Conservation (phyloP, 352 stramenopile genomes). For the Pythium sukuiense region DNA sequence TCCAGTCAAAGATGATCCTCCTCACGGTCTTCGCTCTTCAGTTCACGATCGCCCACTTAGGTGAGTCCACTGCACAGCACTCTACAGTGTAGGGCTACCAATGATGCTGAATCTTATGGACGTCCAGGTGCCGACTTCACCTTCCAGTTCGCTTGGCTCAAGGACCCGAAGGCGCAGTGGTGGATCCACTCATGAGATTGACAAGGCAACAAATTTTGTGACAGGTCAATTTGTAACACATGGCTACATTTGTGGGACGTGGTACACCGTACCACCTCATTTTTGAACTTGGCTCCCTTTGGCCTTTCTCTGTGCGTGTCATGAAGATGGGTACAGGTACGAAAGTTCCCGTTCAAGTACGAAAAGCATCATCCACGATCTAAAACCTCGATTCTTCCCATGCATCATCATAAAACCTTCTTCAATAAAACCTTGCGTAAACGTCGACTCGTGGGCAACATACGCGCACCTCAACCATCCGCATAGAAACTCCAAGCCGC, state of each 20-base stretch:
- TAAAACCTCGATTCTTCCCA: slow-evolving; percentile 10
- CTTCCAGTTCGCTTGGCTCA: slow-evolving; percentile 26
- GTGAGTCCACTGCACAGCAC: slow-evolving; percentile 3
- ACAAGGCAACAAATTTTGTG: not conserved
- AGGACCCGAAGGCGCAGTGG: slow-evolving; percentile 11
- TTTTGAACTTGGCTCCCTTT: not conserved
- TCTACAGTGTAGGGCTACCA: not conserved
- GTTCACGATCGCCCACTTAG: slow-evolving; percentile 23
- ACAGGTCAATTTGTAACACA: slow-evolving; percentile 1
- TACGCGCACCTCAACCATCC: slow-evolving; percentile 8
- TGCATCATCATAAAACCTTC: slow-evolving; percentile 15
- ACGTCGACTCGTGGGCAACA: not conserved
- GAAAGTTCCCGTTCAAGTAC: slow-evolving; percentile 25
- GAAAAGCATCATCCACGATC: slow-evolving; percentile 8
- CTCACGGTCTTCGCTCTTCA: slow-evolving; percentile 30
- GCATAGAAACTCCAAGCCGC: slow-evolving; percentile 7
- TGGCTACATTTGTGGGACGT: slow-evolving; percentile 11
- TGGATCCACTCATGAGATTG: slow-evolving; percentile 8
- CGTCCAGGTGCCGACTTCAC: slow-evolving; percentile 29
- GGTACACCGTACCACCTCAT: slow-evolving; percentile 26
- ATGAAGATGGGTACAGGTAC: slow-evolving; percentile 29
- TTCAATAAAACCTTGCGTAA: slow-evolving; percentile 22
- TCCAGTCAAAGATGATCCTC: slow-evolving; percentile 30
- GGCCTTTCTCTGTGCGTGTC: slow-evolving; percentile 21
- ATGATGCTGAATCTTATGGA: not conserved